These are phyloP conservation scores for Plasmodium vinckei DNA, from an alignment of 169 alveolate genomes.

Conservation along the genomic window DNA sequence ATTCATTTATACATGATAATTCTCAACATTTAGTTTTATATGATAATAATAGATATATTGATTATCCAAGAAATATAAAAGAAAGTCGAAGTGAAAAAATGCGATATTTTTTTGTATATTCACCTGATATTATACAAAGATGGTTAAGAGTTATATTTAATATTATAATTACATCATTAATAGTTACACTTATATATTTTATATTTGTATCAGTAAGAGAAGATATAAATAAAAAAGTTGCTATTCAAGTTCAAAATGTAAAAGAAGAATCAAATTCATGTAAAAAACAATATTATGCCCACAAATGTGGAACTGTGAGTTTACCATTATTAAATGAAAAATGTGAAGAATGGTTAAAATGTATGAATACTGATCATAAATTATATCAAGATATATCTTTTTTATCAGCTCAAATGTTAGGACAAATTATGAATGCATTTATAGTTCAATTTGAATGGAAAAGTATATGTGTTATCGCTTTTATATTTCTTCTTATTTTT, in stretches of 20 bases:
- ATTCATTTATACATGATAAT: slow-evolving; percentile 54
- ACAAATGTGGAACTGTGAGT: slow-evolving; percentile 75
- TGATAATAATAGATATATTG: slow-evolving; percentile 36
- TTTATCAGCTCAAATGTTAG: slow-evolving; percentile 74
- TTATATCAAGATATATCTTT: slow-evolving; percentile 73
- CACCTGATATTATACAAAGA: slow-evolving; percentile 76
- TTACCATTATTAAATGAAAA: slow-evolving; percentile 69
- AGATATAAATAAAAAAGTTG: slow-evolving; percentile 73
- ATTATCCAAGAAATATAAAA: slow-evolving; percentile 11
- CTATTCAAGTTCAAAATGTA: slow-evolving; percentile 67
- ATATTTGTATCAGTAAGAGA: slow-evolving; percentile 68
- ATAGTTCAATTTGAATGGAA: slow-evolving; percentile 77
- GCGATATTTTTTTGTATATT: slow-evolving; percentile 36
- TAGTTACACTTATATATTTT: slow-evolving; percentile 54
- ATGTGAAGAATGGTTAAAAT: slow-evolving; percentile 75
- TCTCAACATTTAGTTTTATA: slow-evolving; percentile 39
- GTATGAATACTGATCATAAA: slow-evolving; percentile 69
- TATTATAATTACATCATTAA: slow-evolving; percentile 61
- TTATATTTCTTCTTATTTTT: slow-evolving; percentile 69
- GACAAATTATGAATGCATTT: slow-evolving; percentile 71
- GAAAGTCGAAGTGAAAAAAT: slow-evolving; percentile 20
- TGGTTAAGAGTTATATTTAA: slow-evolving; percentile 75
- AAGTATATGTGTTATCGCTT: slow-evolving; percentile 75
- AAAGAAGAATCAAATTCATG: slow-evolving; percentile 72
- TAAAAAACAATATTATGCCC: slow-evolving; percentile 70